phyloP scores from a whole-genome alignment of 176 grass and related monocot genomes.

The Typha latifolia region DNA sequence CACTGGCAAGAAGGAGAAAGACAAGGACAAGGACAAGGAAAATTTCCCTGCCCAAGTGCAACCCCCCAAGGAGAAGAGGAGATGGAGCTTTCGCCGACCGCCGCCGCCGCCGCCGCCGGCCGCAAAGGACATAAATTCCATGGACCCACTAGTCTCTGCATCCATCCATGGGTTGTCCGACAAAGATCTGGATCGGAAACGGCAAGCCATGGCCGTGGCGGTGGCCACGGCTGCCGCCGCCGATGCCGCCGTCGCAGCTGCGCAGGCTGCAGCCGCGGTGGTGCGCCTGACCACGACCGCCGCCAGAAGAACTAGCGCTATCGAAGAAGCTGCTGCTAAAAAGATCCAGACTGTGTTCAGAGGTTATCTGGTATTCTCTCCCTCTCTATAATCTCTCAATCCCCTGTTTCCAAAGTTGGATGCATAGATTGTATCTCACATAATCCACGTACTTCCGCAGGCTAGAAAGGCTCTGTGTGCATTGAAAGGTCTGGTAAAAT shows the following conservation, averaged over 20 bases:
- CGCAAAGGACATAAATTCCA: slow-evolving; percentile 3
- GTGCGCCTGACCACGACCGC: slow-evolving; percentile 26
- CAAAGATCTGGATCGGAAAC: slow-evolving; percentile 40
- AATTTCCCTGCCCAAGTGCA: neutral
- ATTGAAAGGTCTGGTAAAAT: slow-evolving; percentile 69
- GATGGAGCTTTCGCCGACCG: slow-evolving; percentile 65
- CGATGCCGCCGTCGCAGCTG: slow-evolving; percentile 42
- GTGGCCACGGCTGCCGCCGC: slow-evolving; percentile 47
- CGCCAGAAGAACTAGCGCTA: neutral
- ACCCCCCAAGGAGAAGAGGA: slow-evolving; percentile 40
- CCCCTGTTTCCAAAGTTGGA: no score
- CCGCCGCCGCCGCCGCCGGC: slow-evolving; percentile 9
- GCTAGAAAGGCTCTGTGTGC: slow-evolving; percentile 73
- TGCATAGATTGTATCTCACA: no score
- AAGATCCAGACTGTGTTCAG: slow-evolving; percentile 76
- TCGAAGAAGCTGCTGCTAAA: slow-evolving; percentile 45
- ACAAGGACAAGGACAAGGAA: slow-evolving; percentile 29
- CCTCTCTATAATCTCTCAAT: no score
- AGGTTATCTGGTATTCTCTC: slow-evolving; percentile 50
- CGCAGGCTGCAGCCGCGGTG: slow-evolving; percentile 46
- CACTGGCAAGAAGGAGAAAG: slow-evolving; percentile 37
- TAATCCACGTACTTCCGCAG: slow-evolving; percentile 6
- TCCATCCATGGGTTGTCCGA: neutral
- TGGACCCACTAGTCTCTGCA: neutral
- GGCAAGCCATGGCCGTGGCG: slow-evolving; percentile 45